Percentiles rank a stretch among this genome's conserved stretches.
Conservation (phyloP, 352 stramenopile species). For the Phytopythium boreale region DNA sequence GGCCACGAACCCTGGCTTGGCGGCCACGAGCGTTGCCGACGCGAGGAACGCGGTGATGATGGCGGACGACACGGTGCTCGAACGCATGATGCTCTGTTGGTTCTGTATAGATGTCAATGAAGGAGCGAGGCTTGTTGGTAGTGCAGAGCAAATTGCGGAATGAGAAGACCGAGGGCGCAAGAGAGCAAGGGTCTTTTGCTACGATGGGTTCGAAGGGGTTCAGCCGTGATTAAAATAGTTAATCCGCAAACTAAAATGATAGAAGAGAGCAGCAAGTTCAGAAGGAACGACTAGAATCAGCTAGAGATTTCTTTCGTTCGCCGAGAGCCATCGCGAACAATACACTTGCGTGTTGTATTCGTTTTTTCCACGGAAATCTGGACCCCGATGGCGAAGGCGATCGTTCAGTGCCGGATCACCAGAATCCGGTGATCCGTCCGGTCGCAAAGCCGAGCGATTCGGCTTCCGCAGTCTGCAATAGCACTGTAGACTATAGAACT, state of each 20-base stretch:
- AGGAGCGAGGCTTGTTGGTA: background rate
- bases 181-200: too few relatives aligned
- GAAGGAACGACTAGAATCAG: too few relatives aligned
- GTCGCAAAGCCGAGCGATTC: background rate
- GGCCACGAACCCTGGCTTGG: conserved; percentile 14
- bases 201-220: too few relatives aligned
- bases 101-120: background rate
- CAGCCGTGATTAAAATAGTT: too few relatives aligned
- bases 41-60: background rate
- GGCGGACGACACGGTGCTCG: background rate
- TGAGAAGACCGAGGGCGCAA: background rate
- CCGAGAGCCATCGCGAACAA: too few relatives aligned
- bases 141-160: background rate
- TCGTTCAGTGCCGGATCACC: background rate
- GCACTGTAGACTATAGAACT: too few relatives aligned
- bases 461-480: background rate
- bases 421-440: background rate
- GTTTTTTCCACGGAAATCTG: background rate
- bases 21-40: background rate
- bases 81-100: background rate
- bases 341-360: too few relatives aligned
- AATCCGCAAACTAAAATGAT: too few relatives aligned
- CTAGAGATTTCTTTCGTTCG: too few relatives aligned
- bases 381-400: too few relatives aligned
- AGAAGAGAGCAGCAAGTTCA: too few relatives aligned